A percentile compares a stretch with the other conserved stretches of the same genome.
Conservation (phyloP, 345 rosid species). For the Arabidopsis suecica region DNA sequence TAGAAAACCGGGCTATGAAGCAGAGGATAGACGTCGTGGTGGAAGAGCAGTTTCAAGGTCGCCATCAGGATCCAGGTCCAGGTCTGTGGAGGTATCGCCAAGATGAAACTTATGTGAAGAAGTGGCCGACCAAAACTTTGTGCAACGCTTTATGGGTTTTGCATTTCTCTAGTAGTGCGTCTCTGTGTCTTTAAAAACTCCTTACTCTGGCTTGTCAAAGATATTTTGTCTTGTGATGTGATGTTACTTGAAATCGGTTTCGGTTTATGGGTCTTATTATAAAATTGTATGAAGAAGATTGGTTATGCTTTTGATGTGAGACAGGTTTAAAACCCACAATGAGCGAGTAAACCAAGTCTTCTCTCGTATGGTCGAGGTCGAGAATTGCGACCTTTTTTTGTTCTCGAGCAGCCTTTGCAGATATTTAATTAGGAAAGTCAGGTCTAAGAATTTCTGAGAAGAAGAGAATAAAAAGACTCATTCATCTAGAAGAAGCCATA, state of each 20-base stretch:
- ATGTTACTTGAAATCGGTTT: conserved; percentile 3
- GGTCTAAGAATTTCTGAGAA: conserved; percentile 9
- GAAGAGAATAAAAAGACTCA: neutral
- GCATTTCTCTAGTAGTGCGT: conserved; percentile 1
- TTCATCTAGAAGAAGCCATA: neutral
- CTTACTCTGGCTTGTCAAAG: conserved; percentile 28
- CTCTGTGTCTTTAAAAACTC: neutral
- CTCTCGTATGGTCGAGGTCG: conserved; percentile 6
- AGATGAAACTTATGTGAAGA: conserved; percentile 34
- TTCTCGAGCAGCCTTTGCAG: neutral
- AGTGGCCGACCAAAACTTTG: neutral
- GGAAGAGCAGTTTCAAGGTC: conserved; percentile 63
- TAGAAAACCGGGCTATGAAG: conserved; percentile 57
- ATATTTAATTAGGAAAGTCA: neutral
- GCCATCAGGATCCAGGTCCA: conserved; percentile 75
- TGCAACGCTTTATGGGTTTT: conserved; percentile 4
- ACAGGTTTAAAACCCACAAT: neutral
- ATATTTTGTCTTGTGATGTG: neutral
- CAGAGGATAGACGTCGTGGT: conserved; percentile 51
- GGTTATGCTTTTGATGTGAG: conserved; percentile 20
- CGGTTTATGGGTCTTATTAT: neutral
- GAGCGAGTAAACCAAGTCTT: neutral
- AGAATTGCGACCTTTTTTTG: neutral
- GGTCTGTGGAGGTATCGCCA: conserved; percentile 68
- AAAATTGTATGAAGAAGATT: conserved; percentile 25